Base-by-base conservation (phyloP, 2,329 filamentous ascomycete species). In the Sclerotiophoma versabilis region DNA sequence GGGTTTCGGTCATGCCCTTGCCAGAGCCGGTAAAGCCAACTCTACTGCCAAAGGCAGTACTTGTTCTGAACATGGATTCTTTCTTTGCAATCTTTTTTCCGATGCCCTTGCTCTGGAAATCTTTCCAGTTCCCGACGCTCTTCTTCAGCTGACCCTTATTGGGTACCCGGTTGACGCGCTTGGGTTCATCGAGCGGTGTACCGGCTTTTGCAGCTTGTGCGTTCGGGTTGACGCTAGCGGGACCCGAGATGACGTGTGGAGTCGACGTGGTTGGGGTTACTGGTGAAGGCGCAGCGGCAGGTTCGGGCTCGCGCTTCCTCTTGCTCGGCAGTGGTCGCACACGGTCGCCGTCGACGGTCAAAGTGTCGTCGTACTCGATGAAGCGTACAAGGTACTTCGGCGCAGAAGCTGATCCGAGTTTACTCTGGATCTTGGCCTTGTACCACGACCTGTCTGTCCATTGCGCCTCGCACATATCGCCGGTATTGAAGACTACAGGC, bases 11-110 rank as follows among this genome's bases (percentile, higher is more conserved):
- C 95, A 98, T 98, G 63, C 89, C 84, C 77, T 96, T 92, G 55
- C 95, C 95, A 49, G 93, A 97, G 58, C 95, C 95, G 8, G 92
- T 96, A 71, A 99, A 97, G 27, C 95, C 95, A 70, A 99, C 95
- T 89, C 92, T 86, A 53, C 90, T 93, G 68, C 91, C 85, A 20
- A 95, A 84, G 57, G 91, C 88, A 26, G 96, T 92, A 0, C 92
- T 92, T 2, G 93, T 97, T 39, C 93, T 87, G 75, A 97, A 97
- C 93, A 97, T 97, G 81, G 92, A 96, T 42, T 96, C 91, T 78
- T 96, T 96, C 79, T 93, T 93, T 71, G 91, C 93, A n/a, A 80
- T 78, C 55, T 80, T 74, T 70, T 86, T 87, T 54, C 67, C 65
- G n/a, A 66, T 73, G 11, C 81, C 80, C 75, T 96, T 96, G 69